Conservation (phyloP, 768 basidiomycete species). For the Nevesoporus exiguus region DNA sequence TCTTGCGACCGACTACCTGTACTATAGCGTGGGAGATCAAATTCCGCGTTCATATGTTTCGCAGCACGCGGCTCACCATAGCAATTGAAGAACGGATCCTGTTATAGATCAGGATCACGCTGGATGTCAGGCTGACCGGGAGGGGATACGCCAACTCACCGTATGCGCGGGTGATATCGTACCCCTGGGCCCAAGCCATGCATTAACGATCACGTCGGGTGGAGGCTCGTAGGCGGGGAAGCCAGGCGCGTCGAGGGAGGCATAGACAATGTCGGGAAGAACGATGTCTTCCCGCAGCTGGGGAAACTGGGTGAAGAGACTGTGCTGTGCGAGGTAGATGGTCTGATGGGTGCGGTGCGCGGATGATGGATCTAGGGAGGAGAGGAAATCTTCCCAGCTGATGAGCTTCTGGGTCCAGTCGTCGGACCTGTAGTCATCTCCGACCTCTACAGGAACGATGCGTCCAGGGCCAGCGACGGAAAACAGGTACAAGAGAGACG, state of each 20-base stretch:
- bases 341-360: slow-evolving; percentile 25
- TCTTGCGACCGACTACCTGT: slow-evolving; percentile 87
- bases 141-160: slow-evolving; percentile 40
- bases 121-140: not conserved
- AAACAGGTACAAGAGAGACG: slow-evolving; percentile 63
- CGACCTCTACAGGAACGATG: slow-evolving; percentile 88
- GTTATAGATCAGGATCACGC: slow-evolving; percentile 4
- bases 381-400: slow-evolving; percentile 72
- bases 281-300: slow-evolving; percentile 66
- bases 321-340: slow-evolving; percentile 90
- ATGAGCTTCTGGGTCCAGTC: slow-evolving; percentile 84
- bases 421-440: slow-evolving; percentile 72
- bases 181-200: slow-evolving; percentile 78
- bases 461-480: slow-evolving; percentile 74
- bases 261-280: slow-evolving; percentile 88
- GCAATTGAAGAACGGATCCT: slow-evolving; percentile 94
- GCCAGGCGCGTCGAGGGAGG: slow-evolving; percentile 44
- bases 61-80: slow-evolving; percentile 54
- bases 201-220: slow-evolving; percentile 62
- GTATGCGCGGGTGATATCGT: slow-evolving; percentile 90
- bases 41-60: not conserved
- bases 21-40: slow-evolving; percentile 41
- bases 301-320: slow-evolving; percentile 83
- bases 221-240: slow-evolving; percentile 61
- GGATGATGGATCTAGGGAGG: slow-evolving; percentile 35